Evolutionary conservation across 208 protist species (phyloP).

Genomic region (Lotmaria passim): DNA sequence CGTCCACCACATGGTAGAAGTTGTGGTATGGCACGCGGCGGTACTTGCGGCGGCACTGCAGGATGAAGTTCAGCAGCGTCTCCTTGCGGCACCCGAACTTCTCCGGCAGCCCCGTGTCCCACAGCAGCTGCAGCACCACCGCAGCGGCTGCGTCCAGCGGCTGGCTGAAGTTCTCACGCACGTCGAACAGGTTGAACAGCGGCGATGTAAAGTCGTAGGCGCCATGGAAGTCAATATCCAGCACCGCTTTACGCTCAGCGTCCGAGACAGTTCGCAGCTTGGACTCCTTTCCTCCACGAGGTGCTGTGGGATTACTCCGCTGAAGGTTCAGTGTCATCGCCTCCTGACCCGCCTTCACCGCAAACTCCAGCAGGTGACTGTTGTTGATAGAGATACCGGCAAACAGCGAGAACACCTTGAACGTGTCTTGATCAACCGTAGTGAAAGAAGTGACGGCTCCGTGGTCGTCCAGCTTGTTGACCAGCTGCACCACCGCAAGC

Average conservation of each 20-base stretch:
- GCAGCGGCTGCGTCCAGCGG: slow-evolving; percentile 61
- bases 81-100: slow-evolving; percentile 72
- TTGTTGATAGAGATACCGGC: slow-evolving; percentile 89
- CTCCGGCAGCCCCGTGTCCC: slow-evolving; percentile 66
- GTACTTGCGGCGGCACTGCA: slow-evolving; percentile 83
- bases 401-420: slow-evolving; percentile 81
- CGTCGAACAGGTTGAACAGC: slow-evolving; percentile 73
- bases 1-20: slow-evolving; percentile 88
- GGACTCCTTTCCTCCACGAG: neutral
- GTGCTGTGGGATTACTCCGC: slow-evolving; percentile 36
- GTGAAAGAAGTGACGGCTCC: slow-evolving; percentile 63
- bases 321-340: slow-evolving; percentile 70
- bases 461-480: slow-evolving; percentile 78
- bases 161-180: slow-evolving; percentile 46
- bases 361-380: slow-evolving; percentile 84
- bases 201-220: slow-evolving; percentile 60
- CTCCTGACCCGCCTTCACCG: slow-evolving; percentile 67
- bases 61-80: slow-evolving; percentile 81
- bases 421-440: slow-evolving; percentile 58
- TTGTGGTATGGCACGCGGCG: slow-evolving; percentile 88
- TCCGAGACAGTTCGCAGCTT: slow-evolving; percentile 27
- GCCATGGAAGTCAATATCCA: slow-evolving; percentile 36
- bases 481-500: slow-evolving; percentile 85
- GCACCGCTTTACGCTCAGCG: slow-evolving; percentile 46
- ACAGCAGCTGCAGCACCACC: slow-evolving; percentile 56